Base-by-base conservation (phyloP, 164 flowering plant species). In the Santalum album region DNA sequence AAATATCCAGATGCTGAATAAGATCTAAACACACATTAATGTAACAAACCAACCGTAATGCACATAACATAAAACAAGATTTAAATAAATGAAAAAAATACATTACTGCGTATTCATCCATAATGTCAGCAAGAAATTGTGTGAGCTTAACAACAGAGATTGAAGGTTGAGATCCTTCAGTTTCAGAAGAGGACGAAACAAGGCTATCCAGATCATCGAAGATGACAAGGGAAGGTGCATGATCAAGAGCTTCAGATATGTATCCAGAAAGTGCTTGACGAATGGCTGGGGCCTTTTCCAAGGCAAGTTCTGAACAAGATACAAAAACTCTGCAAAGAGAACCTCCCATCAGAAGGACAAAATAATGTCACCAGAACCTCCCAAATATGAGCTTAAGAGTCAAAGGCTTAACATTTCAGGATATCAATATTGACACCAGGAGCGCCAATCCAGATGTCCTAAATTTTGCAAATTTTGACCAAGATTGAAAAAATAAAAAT, bases 121-220 rank as follows among this genome's bases (percentile, higher is more conserved):
- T 67, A 60, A 92, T 72, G 61, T 76, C 90, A 2, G 72, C 59
- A 21, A 92, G 73, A 71, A 83, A 92, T 65, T 83, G 77, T 18
- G 77, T 61, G 20, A 89, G 75, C 39, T 77, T 78, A 56, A 46
- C 56, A 36, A 57, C 60, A 26, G 89, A 74, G 17, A 68, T 38
- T 54, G 88, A 79, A 42, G 70, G 62, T 73, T 84, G 91, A 71
- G 90, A 69, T 60, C 83, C 90, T 66, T 87, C 96, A 20, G 70
- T 50, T 24, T 83, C 86, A 12, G 77, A 72, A 19, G 94, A 68
- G 19, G 84, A 64, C 25, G 86, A 69, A 54, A 90, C 59, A 47
- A 94, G 71, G 70, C 74, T 77, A 71, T 89, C 96, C 58, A 94
- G 86, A 77, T 94, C 99, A 77, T 94, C 99, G 70, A 94, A 72